phyloP scores from a whole-genome alignment of 2,329 filamentous ascomycete species.

The Colletotrichum cuscutae region DNA sequence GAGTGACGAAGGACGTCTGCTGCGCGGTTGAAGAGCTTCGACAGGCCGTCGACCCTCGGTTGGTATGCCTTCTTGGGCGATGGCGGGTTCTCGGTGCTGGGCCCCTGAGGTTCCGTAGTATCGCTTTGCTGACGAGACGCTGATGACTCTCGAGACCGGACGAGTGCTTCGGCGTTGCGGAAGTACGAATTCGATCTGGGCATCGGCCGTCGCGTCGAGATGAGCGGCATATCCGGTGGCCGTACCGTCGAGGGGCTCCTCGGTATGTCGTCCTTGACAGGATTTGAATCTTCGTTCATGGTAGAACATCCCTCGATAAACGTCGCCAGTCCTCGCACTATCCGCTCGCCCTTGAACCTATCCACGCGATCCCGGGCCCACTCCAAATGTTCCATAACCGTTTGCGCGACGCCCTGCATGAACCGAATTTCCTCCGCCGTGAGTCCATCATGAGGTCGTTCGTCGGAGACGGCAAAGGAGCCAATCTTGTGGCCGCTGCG shows the following conservation, averaged over 20 bases:
- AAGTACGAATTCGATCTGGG: constrained; percentile 25
- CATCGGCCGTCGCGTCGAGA: constrained; percentile 15
- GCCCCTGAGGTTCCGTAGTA: background rate
- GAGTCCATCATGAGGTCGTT: constrained; percentile 62
- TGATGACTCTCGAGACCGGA: background rate
- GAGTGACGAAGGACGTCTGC: constrained; percentile 43
- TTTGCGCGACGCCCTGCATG: constrained; percentile 64
- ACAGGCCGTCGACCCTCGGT: constrained; percentile 37
- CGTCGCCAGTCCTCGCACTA: constrained; percentile 62
- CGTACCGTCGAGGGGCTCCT: constrained; percentile 14
- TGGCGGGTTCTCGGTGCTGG: constrained; percentile 2
- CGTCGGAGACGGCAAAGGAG: constrained; percentile 68
- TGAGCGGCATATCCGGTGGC: constrained; percentile 24
- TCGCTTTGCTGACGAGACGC: background rate
- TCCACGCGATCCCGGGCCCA: constrained; percentile 62
- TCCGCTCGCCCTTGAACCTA: constrained; percentile 63
- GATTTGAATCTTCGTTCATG: constrained; percentile 3
- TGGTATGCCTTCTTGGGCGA: constrained; percentile 4
- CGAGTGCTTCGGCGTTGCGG: background rate
- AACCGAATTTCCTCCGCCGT: constrained; percentile 59
- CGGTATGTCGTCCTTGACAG: constrained; percentile 18
- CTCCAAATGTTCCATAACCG: constrained; percentile 71
- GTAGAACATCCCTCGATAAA: constrained; percentile 63
- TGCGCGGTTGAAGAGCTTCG: constrained; percentile 41
- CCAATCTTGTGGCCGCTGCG: constrained; percentile 66